phyloP scores from a whole-genome alignment of 305 asterid genomes.

The Fraxinus albicans region DNA sequence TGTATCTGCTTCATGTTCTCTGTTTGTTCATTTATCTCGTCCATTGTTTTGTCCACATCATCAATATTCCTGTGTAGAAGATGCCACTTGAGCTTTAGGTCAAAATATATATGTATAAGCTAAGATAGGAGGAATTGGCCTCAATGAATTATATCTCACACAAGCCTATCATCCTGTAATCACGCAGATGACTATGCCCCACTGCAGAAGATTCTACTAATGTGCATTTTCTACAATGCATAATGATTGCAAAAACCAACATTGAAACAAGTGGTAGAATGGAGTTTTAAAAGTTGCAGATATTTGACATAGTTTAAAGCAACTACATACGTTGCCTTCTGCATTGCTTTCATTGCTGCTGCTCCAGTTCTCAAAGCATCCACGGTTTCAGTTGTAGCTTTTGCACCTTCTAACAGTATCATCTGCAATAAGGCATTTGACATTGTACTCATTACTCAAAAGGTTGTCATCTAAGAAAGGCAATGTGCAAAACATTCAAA shows the following conservation, averaged over 20 bases:
- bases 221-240: background rate
- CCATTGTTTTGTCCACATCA: slow-evolving; percentile 61
- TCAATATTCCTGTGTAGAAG: slow-evolving; percentile 39
- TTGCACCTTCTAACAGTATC: slow-evolving; percentile 57
- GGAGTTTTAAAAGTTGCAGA: background rate
- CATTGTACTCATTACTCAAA: background rate
- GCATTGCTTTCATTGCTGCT: slow-evolving; percentile 57
- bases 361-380: slow-evolving; percentile 59
- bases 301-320: background rate
- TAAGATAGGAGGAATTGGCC: background rate
- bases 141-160: background rate
- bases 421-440: slow-evolving; percentile 26
- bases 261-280: slow-evolving; percentile 2
- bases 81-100: background rate
- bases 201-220: background rate
- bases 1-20: slow-evolving; percentile 52
- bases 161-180: background rate
- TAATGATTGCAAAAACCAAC: background rate
- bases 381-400: slow-evolving; percentile 61
- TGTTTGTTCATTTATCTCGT: slow-evolving; percentile 54
- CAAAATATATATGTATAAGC: background rate
- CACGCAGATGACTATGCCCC: background rate
- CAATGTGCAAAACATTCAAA: background rate
- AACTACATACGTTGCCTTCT: slow-evolving; percentile 46
- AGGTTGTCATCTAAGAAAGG: background rate